phyloP scores from a whole-genome alignment of 768 basidiomycete genomes.

The Trametes cingulata region DNA sequence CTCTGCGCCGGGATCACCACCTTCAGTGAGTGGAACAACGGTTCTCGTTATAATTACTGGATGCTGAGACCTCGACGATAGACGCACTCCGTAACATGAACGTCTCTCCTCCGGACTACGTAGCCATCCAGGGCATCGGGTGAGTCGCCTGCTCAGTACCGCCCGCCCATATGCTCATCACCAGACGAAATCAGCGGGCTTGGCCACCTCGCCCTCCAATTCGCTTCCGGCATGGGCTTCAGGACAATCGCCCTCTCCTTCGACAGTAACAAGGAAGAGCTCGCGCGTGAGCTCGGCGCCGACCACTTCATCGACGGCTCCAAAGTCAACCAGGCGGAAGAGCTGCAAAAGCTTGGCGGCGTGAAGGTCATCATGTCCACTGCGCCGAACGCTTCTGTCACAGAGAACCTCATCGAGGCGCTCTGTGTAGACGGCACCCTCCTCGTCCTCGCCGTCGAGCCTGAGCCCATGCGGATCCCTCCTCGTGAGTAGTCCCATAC shows the following conservation, averaged over 20 bases:
- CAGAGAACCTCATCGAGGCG: constrained; percentile 22
- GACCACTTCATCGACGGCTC: constrained; percentile 37
- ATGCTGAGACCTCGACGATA: neutral
- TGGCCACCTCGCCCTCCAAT: constrained; percentile 39
- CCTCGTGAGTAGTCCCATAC: constrained; percentile 17
- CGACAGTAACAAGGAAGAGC: constrained; percentile 31
- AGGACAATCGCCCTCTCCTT: constrained; percentile 37
- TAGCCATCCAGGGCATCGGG: constrained; percentile 41
- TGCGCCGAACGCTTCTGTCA: constrained; percentile 28
- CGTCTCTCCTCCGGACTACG: constrained; percentile 36
- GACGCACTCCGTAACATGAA: constrained; percentile 33
- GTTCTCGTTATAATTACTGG: constrained; percentile 68
- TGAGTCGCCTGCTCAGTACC: neutral
- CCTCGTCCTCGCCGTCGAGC: constrained; percentile 24
- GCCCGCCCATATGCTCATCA: neutral
- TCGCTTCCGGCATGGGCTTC: constrained; percentile 37
- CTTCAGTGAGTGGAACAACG: constrained; percentile 59
- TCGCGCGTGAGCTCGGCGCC: constrained; percentile 40
- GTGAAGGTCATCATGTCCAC: constrained; percentile 38
- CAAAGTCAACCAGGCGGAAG: constrained; percentile 29
- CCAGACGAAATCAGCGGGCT: constrained; percentile 20
- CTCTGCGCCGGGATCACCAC: constrained; percentile 41
- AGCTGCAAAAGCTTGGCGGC: constrained; percentile 37
- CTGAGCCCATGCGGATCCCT: constrained; percentile 21
- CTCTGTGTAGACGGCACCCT: constrained; percentile 26